Base-by-base conservation (phyloP, 257 asterid species). In the Petunia axillaris region DNA sequence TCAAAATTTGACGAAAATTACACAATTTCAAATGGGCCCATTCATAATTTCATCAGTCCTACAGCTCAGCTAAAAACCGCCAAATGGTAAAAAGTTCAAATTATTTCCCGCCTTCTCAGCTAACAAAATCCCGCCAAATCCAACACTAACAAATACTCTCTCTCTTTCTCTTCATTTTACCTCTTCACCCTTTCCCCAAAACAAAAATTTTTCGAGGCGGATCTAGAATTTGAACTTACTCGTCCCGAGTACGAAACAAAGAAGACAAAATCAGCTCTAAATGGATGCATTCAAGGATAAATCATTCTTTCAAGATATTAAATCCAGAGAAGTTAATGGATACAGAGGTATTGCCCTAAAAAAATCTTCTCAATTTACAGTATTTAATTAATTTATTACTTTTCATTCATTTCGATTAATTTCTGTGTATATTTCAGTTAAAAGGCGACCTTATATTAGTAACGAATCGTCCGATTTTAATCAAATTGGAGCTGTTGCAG, bases 271-370 rank as follows among this genome's bases (percentile, higher is more conserved):
- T 73, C 43, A 15, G 9, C 57, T 5, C 52, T 11, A 40, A 39
- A 93, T 92, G 97, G 90, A 87, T 81, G 78, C 68, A 14, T 84
- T 81, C 67, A 83, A 76, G 79, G 71, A 82, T 15, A 87, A 81
- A 62, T 93, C 98, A 1, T 90, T 95, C 62, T 92, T 95, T 88
- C 88, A 85, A 65, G 99, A 93, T 75, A 75, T 93, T 80, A 92
- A 80, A 80, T 87, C 89, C 54, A 90, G 99, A 81, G 99, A 95
- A 84, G 84, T 95, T 82, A 88, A 89, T 80, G 98, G 98, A 8
- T 95, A 88, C 85, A 83, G 97, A 91, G 98, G 99, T 94, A 84
- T 11, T 13, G 78, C 38, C 54, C 66, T 7, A 48, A 43, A 48
- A 71, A 48, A 2, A 4, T n/a, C 16, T 11, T 54, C 39, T 25